Conservation (phyloP, 169 alveolate species). For the Plasmodium inui region DNA sequence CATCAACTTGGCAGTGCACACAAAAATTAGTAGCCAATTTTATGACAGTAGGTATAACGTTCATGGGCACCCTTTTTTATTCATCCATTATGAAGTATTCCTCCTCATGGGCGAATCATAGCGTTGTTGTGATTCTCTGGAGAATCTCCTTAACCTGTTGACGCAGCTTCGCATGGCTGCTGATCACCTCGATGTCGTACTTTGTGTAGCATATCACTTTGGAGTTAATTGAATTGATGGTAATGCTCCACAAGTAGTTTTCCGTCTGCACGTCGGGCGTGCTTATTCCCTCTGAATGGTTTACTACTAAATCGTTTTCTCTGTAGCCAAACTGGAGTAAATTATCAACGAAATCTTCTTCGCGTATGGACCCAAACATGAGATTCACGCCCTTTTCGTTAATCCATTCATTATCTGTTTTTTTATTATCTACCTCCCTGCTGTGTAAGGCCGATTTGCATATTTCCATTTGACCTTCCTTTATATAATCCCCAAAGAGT, state of each 20-base stretch:
- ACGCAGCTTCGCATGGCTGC: conserved; percentile 8
- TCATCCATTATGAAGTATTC: not conserved
- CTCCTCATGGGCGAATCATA: not conserved
- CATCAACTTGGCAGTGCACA: not conserved
- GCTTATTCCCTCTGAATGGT: not conserved
- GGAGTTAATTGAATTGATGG: conserved; percentile 43
- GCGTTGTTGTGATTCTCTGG: not conserved
- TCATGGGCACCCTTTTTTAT: not conserved
- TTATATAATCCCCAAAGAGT: conserved; percentile 45
- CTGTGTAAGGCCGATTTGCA: not conserved
- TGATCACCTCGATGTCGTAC: conserved; percentile 66
- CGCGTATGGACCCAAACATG: conserved; percentile 58
- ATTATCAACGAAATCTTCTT: conserved; percentile 1
- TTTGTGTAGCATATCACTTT: conserved; percentile 24
- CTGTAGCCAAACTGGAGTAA: conserved; percentile 22
- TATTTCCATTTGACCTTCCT: conserved; percentile 43
- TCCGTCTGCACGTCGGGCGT: not conserved
- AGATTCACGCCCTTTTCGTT: not conserved
- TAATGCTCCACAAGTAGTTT: conserved; percentile 27
- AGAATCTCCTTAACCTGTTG: conserved; percentile 34
- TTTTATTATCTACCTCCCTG: not conserved
- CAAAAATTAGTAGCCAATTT: not conserved
- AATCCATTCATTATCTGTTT: not conserved
- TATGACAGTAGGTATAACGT: not conserved
- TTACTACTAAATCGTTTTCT: conserved; percentile 10